These are phyloP conservation scores for Vanrija sp. DNA, from an alignment of 1,284 basidiomycete genomes.

Conservation along the genomic window DNA sequence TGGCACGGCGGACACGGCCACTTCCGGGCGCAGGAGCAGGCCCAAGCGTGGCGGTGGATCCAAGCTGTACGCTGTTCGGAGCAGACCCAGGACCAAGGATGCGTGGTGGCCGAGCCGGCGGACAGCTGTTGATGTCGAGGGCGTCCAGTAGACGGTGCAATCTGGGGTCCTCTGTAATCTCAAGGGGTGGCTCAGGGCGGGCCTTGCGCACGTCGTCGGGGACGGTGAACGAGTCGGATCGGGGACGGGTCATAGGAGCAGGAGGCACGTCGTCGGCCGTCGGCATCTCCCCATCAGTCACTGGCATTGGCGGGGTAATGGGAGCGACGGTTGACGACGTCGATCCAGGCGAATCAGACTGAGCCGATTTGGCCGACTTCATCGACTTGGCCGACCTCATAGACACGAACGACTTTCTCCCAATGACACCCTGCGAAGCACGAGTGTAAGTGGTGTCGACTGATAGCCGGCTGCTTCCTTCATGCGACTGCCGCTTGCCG, in stretches of 20 bases:
- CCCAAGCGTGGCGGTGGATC: background rate
- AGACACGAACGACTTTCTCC: background rate
- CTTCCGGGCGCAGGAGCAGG: background rate
- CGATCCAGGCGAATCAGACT: too few relatives aligned
- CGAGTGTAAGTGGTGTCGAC: too few relatives aligned
- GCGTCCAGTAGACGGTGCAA: constrained; percentile 5
- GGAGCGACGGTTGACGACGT: too few relatives aligned
- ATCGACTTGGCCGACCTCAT: constrained; percentile 14
- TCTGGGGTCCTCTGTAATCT: background rate
- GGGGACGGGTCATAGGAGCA: constrained; percentile 9
- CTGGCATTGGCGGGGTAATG: background rate
- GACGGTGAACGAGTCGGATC: constrained; percentile 24
- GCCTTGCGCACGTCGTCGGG: background rate
- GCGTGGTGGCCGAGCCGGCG: background rate
- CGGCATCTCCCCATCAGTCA: too few relatives aligned
- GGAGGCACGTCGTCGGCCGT: too few relatives aligned
- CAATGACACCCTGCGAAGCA: too few relatives aligned
- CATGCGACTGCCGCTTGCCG: too few relatives aligned
- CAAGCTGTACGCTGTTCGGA: background rate
- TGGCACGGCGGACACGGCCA: background rate
- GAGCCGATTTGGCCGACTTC: too few relatives aligned
- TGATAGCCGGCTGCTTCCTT: too few relatives aligned
- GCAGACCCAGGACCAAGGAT: background rate
- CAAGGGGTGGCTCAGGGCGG: background rate
- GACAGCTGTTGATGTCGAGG: constrained; percentile 4